Evolutionary conservation across 305 asterid species (phyloP).

Genomic region (Andrographis paniculata): DNA sequence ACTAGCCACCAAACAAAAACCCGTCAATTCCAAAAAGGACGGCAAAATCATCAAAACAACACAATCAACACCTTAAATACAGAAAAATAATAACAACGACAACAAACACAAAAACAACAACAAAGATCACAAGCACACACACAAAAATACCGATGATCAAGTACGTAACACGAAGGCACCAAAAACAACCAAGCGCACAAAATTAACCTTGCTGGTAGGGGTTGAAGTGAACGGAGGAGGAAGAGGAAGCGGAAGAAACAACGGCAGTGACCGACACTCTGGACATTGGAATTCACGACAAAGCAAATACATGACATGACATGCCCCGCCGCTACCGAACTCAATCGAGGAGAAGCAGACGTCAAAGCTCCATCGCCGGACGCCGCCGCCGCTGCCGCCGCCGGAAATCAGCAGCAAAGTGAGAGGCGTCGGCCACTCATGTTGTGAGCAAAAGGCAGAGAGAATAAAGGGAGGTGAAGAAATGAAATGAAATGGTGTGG

Average conservation of each 20-base stretch:
- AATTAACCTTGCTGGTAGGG: constrained; percentile 30
- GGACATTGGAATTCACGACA: constrained; percentile 36
- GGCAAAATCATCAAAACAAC: too few relatives aligned
- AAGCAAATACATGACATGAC: constrained; percentile 27
- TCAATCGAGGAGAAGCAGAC: background rate
- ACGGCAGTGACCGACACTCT: constrained; percentile 36
- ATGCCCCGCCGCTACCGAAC: background rate
- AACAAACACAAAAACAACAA: background rate
- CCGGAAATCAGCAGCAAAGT: background rate
- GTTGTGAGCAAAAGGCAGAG: background rate
- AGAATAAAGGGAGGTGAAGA: constrained; percentile 13
- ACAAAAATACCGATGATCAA: constrained; percentile 17
- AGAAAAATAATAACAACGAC: background rate
- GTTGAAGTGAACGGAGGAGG: constrained; percentile 28
- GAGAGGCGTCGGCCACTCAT: background rate
- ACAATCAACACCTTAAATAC: background rate
- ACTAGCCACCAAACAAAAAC: background rate
- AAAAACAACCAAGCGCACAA: background rate
- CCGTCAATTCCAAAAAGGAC: background rate
- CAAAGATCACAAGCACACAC: background rate
- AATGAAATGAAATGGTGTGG: background rate
- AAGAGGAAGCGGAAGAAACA: constrained; percentile 26
- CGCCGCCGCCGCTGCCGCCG: too few relatives aligned
- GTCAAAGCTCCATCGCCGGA: background rate
- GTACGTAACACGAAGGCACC: constrained; percentile 4